A percentile compares a stretch with the other conserved stretches of the same genome.
Evolutionary conservation across 208 protist genomes (phyloP).

Genomic region (Trypanosoma scelopori): DNA sequence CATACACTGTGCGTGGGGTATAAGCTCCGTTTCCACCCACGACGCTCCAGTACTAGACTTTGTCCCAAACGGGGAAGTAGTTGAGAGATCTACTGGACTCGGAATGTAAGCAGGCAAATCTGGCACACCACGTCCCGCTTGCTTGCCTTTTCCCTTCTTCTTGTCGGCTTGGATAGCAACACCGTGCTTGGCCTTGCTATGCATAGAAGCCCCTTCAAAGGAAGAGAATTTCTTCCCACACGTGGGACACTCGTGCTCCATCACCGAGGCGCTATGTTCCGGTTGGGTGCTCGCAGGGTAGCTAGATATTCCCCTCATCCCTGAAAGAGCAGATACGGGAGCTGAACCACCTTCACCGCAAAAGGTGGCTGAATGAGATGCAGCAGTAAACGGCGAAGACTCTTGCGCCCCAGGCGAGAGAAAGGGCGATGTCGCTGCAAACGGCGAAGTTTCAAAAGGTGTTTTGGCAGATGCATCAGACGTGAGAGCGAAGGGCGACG

Average conservation of each 20-base stretch:
- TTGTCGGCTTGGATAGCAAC: slow-evolving; percentile 39
- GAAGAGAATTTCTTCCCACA: slow-evolving; percentile 70
- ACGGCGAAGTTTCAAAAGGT: slow-evolving; percentile 46
- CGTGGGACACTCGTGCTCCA: slow-evolving; percentile 49
- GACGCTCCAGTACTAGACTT: slow-evolving; percentile 21
- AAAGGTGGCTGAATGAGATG: slow-evolving; percentile 19
- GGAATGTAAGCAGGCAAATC: slow-evolving; percentile 85
- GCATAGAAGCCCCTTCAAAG: slow-evolving; percentile 69
- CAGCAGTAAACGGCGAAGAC: slow-evolving; percentile 43
- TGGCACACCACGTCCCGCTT: slow-evolving; percentile 26
- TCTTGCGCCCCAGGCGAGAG: slow-evolving; percentile 14
- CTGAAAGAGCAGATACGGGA: slow-evolving; percentile 1
- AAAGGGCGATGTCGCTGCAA: slow-evolving; percentile 34
- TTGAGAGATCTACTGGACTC: slow-evolving; percentile 84
- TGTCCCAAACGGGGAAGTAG: slow-evolving; percentile 75
- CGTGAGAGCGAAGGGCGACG: slow-evolving; percentile 31
- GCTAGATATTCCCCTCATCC: slow-evolving; percentile 1
- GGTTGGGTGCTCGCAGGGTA: slow-evolving; percentile 21
- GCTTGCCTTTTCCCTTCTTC: slow-evolving; percentile 20
- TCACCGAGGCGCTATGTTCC: slow-evolving; percentile 9
- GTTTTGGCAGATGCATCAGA: slow-evolving; percentile 22
- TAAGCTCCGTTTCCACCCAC: slow-evolving; percentile 77
- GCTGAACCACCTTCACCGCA: slow-evolving; percentile 15
- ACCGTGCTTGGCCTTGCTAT: slow-evolving; percentile 80
- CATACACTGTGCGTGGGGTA: slow-evolving; percentile 62